These are phyloP conservation scores for Aspergillus asperescens DNA, from an alignment of 495 filamentous ascomycete genomes.

Conservation along the genomic window DNA sequence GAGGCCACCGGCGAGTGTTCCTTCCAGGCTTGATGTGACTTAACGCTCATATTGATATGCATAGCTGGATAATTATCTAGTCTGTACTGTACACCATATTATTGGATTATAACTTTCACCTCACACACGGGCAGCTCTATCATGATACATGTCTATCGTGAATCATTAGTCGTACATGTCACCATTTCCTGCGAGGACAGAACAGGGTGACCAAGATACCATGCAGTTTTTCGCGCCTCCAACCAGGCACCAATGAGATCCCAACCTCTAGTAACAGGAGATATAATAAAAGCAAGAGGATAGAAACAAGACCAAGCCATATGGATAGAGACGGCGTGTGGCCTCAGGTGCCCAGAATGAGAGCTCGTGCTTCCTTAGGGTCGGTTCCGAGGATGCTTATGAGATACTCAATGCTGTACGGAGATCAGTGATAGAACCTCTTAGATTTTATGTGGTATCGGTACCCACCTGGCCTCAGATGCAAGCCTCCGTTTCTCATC, in stretches of 20 bases:
- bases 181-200: slow-evolving; percentile 5
- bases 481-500: slow-evolving; percentile 58
- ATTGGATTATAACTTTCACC: slow-evolving; percentile 6
- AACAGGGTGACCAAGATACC: background rate
- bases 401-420: slow-evolving; percentile 46
- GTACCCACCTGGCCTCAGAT: slow-evolving; percentile 55
- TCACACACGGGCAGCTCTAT: slow-evolving; percentile 9
- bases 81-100: slow-evolving; percentile 1
- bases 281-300: slow-evolving; percentile 1
- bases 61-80: background rate
- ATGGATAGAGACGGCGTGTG: no score
- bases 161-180: slow-evolving; percentile 42
- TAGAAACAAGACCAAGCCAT: background rate
- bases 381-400: slow-evolving; percentile 48
- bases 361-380: slow-evolving; percentile 38
- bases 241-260: slow-evolving; percentile 4
- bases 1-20: background rate
- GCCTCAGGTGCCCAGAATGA: slow-evolving; percentile 31
- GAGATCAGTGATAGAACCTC: background rate
- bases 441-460: background rate
- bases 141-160: slow-evolving; percentile 46
- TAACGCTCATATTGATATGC: background rate
- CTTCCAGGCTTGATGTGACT: background rate
- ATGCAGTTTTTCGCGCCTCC: background rate
- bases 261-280: slow-evolving; percentile 4